Evolutionary conservation across 2,329 filamentous ascomycete genomes (phyloP).

Genomic region (Diaporthe caulivora): DNA sequence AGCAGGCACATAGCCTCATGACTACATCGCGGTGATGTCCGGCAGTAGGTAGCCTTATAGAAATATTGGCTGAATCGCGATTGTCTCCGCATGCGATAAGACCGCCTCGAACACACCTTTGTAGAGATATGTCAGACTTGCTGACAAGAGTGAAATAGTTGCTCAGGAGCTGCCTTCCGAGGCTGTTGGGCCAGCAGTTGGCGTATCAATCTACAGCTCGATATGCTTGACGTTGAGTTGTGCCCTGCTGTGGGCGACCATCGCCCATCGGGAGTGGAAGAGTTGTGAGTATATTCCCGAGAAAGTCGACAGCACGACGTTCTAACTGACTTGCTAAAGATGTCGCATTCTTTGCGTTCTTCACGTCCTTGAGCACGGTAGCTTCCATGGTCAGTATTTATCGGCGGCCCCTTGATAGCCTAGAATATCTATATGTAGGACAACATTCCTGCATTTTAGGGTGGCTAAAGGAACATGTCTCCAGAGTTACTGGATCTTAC

Average conservation of each 20-base stretch:
- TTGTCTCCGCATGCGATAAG: neutral
- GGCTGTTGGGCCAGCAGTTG: slow-evolving; percentile 33
- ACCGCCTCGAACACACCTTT: neutral
- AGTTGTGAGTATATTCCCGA: slow-evolving; percentile 52
- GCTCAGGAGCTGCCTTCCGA: slow-evolving; percentile 35
- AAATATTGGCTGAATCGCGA: neutral
- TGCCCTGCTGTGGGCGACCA: slow-evolving; percentile 35
- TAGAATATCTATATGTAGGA: neutral
- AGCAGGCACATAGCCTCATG: slow-evolving; percentile 27
- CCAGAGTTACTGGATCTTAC: too few species aligned
- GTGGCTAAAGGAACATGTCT: neutral
- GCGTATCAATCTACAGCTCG: slow-evolving; percentile 36
- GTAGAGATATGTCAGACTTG: neutral
- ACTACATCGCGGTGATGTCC: slow-evolving; percentile 32
- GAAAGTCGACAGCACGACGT: neutral
- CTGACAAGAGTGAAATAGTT: neutral
- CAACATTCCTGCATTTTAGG: neutral
- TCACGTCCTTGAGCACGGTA: slow-evolving; percentile 51
- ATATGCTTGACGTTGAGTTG: slow-evolving; percentile 34
- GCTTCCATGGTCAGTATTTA: slow-evolving; percentile 49
- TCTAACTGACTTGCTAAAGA: slow-evolving; percentile 47
- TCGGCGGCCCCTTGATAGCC: too few species aligned
- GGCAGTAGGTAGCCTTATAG: slow-evolving; percentile 1
- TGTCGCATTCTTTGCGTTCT: slow-evolving; percentile 54
- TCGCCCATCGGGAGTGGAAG: slow-evolving; percentile 47